Evolutionary conservation across 1,139 yeast genomes (phyloP), one percentile per base, ranked within the genome.

Genomic region (Hansenula sp.): DNA sequence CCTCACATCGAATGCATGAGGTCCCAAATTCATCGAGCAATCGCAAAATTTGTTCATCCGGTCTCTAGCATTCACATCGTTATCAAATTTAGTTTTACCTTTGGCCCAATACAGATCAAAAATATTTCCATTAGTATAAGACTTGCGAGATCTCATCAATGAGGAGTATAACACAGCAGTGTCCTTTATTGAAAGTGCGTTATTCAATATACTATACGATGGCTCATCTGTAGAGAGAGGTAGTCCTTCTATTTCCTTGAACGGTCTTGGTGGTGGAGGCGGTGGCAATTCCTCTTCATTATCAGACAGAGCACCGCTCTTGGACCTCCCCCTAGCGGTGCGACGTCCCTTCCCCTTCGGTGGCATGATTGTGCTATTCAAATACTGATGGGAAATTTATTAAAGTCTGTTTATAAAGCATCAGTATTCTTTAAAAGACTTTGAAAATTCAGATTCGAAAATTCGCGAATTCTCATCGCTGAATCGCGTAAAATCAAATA

Each of bases 11-110:
- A 87, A 86, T 1, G 68, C 64, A 62, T 92, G 98, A 0, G 96
- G 96, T 0, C 97, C 97, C 29, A 85, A 69, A 6, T 71, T 69
- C 65, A 89, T 62, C 1, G 69, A 65, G 43, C 90, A 79, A 51
- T 90, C 97, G 53, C 94, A 79, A 44, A 92, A 65, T 57, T 88
- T 88, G 43, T 88, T 85, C 96, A 90, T 89, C 40, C 82, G 82
- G 51, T 92, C 97, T 50, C 95, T 69, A 8, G 64, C 61, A 49
- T 50, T 45, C 43, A 59, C 42, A 48, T 60, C 47, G 28, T 83
- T 83, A 59, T 78, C 78, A 10, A 69, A 55, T 38, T 51, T 53
- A 16, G 52, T 51, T 37, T 46, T 73, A 57, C 75, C 78, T 74
- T 78, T 75, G 42, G 89, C 68, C 96, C 97, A 90, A 53, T 80